Evolutionary conservation across 345 rosid species (phyloP).

Genomic region (Euclidium syriacum): DNA sequence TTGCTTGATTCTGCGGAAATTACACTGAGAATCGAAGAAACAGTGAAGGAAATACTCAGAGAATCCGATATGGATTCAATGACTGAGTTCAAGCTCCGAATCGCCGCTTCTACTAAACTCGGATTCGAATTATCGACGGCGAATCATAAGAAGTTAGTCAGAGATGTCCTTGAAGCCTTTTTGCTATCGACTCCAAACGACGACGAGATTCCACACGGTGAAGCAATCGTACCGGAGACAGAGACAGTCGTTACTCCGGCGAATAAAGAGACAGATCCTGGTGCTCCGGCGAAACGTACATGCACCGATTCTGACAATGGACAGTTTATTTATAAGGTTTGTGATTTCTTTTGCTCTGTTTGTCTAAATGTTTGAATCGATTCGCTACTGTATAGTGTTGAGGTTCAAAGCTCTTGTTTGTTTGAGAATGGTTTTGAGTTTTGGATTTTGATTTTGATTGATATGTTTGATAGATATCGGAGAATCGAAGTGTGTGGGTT

Average conservation of each 20-base stretch:
- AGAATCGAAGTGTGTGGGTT: conserved; percentile 44
- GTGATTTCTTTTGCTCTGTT: not conserved
- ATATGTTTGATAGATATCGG: conserved; percentile 46
- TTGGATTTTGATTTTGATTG: not conserved
- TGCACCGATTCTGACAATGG: conserved; percentile 33
- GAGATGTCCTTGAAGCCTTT: conserved; percentile 57
- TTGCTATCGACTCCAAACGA: conserved; percentile 40
- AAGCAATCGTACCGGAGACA: not conserved
- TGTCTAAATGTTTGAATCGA: not conserved
- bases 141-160: conserved; percentile 40
- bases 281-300: too few species aligned
- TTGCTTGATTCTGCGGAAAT: not conserved
- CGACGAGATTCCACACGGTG: conserved; percentile 16
- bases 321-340: conserved; percentile 61
- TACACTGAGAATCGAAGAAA: conserved; percentile 43
- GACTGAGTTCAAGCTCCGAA: conserved; percentile 77
- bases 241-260: conserved; percentile 13
- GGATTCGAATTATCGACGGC: conserved; percentile 50
- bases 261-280: conserved; percentile 8
- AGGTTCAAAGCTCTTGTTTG: not conserved
- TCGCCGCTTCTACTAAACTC: conserved; percentile 44
- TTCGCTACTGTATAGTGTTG: not conserved
- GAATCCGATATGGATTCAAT: conserved; percentile 51
- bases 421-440: not conserved
- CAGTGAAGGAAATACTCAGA: conserved; percentile 49